phyloP scores from a whole-genome alignment of 352 stramenopile genomes.

The Pythium biforme region DNA sequence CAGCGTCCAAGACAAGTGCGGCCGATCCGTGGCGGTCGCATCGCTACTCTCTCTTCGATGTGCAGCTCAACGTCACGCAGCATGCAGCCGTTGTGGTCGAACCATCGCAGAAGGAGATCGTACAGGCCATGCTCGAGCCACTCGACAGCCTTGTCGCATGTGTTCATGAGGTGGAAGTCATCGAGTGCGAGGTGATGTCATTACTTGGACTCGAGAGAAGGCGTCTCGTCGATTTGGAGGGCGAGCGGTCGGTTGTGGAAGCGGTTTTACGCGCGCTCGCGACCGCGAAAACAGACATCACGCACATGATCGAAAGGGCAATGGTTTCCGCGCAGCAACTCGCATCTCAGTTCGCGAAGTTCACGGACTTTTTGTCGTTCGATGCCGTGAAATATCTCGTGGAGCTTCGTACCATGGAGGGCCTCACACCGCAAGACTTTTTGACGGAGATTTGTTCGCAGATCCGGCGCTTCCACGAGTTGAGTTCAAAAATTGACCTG shows the following conservation, averaged over 20 bases:
- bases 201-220: constrained; percentile 71
- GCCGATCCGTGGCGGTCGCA: constrained; percentile 43
- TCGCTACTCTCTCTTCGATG: constrained; percentile 79
- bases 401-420: constrained; percentile 44
- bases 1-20: neutral
- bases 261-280: constrained; percentile 50
- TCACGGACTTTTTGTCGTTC: constrained; percentile 81
- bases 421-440: constrained; percentile 28
- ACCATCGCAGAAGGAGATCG: constrained; percentile 71
- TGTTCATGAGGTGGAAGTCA: constrained; percentile 77
- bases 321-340: constrained; percentile 71
- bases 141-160: constrained; percentile 76
- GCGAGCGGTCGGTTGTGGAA: constrained; percentile 39
- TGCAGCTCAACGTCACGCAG: constrained; percentile 45
- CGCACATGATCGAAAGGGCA: constrained; percentile 48
- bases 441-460: constrained; percentile 54
- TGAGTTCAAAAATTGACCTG: constrained; percentile 55
- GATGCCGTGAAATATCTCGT: constrained; percentile 75
- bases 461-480: constrained; percentile 77
- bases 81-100: constrained; percentile 49
- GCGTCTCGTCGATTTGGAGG: constrained; percentile 55
- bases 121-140: constrained; percentile 65
- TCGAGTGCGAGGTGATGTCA: constrained; percentile 91
- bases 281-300: constrained; percentile 53
- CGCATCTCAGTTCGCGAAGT: constrained; percentile 69